Conservation (phyloP, 176 grass and related monocot genomes). For the Aegilops umbellulata region DNA sequence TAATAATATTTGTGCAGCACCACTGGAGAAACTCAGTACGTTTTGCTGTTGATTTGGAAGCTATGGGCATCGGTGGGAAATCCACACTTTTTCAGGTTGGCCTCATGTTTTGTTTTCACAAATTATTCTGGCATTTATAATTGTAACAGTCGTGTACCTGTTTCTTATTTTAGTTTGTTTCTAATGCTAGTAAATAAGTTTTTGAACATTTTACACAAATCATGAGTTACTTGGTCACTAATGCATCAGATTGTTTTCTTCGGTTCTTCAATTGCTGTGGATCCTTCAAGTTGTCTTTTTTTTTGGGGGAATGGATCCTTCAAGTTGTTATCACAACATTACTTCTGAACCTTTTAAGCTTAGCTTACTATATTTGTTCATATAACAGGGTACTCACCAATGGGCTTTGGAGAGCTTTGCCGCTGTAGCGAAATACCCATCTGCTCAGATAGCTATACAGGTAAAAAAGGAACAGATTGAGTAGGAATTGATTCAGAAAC, state of each 20-base stretch:
- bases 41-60: conserved; percentile 94
- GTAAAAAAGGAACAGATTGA: conserved; percentile 29
- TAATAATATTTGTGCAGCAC: conserved; percentile 55
- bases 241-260: neutral
- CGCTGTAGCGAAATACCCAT: conserved; percentile 84
- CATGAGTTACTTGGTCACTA: neutral
- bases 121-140: conserved; percentile 19
- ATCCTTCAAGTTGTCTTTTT: neutral
- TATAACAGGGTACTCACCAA: conserved; percentile 66
- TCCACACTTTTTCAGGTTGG: conserved; percentile 81
- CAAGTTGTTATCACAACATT: neutral
- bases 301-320: no score
- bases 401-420: conserved; percentile 93
- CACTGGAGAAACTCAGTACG: conserved; percentile 67
- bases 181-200: neutral
- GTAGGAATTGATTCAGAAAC: neutral
- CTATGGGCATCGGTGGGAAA: conserved; percentile 87
- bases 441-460: conserved; percentile 86
- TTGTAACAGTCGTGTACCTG: neutral
- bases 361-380: conserved; percentile 13
- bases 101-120: conserved; percentile 10
- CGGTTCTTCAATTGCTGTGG: neutral
- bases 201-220: neutral
- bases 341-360: neutral
- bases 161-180: neutral